These are phyloP conservation scores for Cokeromyces recurvatus DNA, from an alignment of 371 early-diverging fungal species.

Conservation along the genomic window DNA sequence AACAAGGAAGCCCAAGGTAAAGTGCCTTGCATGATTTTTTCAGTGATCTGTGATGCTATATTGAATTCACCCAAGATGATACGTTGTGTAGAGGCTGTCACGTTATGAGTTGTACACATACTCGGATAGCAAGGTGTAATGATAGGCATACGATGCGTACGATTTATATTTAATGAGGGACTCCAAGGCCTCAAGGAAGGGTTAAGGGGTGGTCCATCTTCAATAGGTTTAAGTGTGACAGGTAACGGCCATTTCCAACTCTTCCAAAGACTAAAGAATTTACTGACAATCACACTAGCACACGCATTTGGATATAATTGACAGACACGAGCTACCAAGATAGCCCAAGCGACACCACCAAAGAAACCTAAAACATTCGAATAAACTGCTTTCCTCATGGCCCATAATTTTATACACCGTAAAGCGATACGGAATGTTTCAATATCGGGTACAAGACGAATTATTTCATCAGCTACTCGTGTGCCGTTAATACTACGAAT, in stretches of 20 bases:
- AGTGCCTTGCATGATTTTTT: conserved; percentile 14
- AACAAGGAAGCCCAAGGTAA: conserved; percentile 53
- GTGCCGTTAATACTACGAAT: conserved; percentile 84
- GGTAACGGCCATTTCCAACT: conserved; percentile 79
- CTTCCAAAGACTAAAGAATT: conserved; percentile 73
- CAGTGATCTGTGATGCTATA: conserved; percentile 19
- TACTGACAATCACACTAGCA: conserved; percentile 67
- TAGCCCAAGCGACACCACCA: conserved; percentile 95
- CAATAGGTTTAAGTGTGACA: conserved; percentile 75
- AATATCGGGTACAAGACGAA: conserved; percentile 78
- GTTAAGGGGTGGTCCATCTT: conserved; percentile 51
- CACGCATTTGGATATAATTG: conserved; percentile 87
- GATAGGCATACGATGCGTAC: conserved; percentile 84
- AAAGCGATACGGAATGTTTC: conserved; percentile 75
- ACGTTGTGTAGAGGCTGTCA: conserved; percentile 55
- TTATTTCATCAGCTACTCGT: conserved; percentile 86
- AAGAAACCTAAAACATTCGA: conserved; percentile 90
- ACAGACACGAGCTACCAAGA: conserved; percentile 85
- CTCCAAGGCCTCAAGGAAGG: conserved; percentile 84
- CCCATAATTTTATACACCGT: conserved; percentile 93
- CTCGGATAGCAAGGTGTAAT: conserved; percentile 97
- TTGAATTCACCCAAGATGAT: conserved; percentile 69
- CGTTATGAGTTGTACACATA: conserved; percentile 98
- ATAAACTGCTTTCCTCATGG: conserved; percentile 77
- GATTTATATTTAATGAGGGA: conserved; percentile 30